Evolutionary conservation across 208 protist genomes (phyloP).

Genomic region (Wallacemonas sp.): DNA sequence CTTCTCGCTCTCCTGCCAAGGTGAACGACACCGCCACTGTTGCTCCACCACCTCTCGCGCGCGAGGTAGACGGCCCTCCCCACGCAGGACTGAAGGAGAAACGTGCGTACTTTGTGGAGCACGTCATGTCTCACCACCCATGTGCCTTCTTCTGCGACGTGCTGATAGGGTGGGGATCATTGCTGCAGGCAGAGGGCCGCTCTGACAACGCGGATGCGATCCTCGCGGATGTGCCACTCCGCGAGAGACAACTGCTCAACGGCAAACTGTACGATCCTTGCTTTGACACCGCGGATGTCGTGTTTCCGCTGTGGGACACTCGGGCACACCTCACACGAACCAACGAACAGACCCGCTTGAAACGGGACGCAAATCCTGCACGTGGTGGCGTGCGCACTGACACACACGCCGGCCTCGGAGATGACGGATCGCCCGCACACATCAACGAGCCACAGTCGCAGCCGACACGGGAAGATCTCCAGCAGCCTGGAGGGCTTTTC

Average conservation of each 20-base stretch:
- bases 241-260: conserved; percentile 56
- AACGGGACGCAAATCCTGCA: neutral
- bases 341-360: neutral
- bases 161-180: conserved; percentile 25
- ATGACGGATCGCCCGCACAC: too few relatives aligned
- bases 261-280: conserved; percentile 30
- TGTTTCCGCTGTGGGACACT: too few relatives aligned
- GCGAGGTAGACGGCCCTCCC: too few relatives aligned
- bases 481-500: conserved; percentile 4
- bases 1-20: neutral
- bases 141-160: conserved; percentile 39
- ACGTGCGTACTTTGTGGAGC: conserved; percentile 7
- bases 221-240: conserved; percentile 18
- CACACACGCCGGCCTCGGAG: too few relatives aligned
- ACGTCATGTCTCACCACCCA: conserved; percentile 18
- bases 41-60: too few relatives aligned
- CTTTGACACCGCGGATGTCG: neutral
- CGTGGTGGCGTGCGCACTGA: too few relatives aligned
- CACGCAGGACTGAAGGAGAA: too few relatives aligned
- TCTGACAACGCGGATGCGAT: conserved; percentile 4
- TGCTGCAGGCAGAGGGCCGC: neutral
- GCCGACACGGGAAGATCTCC: too few relatives aligned
- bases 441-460: too few relatives aligned
- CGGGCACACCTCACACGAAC: neutral
- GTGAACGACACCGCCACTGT: neutral